A percentile compares a stretch with the other conserved stretches of the same genome.
Evolutionary conservation across 768 basidiomycete species (phyloP).

Genomic region (Russula sp.): DNA sequence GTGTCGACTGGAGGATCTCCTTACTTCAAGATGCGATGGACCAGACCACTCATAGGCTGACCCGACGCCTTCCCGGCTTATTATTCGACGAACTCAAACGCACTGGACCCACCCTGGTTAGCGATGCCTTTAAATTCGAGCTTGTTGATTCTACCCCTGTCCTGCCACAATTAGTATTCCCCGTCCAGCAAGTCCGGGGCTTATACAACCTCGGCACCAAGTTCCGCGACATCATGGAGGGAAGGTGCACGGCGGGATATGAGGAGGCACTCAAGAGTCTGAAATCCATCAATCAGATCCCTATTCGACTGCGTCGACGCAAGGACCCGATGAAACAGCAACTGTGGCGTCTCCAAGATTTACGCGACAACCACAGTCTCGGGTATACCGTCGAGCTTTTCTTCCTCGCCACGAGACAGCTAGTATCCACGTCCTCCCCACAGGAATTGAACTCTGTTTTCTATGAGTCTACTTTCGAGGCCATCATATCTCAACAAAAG

Average conservation of each 20-base stretch:
- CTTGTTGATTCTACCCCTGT: neutral
- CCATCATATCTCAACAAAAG: neutral
- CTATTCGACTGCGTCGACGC: neutral
- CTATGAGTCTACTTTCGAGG: neutral
- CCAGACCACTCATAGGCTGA: neutral
- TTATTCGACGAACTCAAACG: neutral
- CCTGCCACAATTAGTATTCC: neutral
- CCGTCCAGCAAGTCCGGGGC: neutral
- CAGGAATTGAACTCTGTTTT: neutral
- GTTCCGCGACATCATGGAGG: neutral
- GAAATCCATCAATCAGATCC: neutral
- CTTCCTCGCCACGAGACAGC: constrained; percentile 6
- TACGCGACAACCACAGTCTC: neutral
- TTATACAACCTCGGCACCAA: neutral
- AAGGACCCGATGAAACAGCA: neutral
- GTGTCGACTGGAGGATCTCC: neutral
- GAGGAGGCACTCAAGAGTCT: neutral
- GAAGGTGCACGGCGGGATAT: neutral
- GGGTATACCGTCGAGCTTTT: constrained; percentile 4
- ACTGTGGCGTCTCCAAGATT: constrained; percentile 7
- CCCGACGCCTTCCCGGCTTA: constrained; percentile 8
- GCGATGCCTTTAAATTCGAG: neutral
- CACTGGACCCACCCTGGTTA: neutral
- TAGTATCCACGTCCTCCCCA: neutral
- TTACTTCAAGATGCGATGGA: constrained; percentile 1